Base-by-base conservation (phyloP, 768 basidiomycete species). In the Calocera viscosa region DNA sequence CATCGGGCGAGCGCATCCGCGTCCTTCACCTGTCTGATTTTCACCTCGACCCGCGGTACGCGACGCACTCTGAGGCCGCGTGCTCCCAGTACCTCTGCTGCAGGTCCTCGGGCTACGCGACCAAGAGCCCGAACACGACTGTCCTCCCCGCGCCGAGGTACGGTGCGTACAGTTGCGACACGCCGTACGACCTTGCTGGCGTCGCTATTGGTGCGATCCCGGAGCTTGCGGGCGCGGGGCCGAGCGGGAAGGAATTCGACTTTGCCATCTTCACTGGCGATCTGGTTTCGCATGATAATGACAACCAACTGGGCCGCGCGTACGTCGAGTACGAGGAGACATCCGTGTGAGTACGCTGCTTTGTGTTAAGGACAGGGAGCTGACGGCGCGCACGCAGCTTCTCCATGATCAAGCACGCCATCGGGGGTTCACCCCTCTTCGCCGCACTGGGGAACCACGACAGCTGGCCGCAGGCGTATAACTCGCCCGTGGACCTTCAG, bases 1-100 rank as follows among this genome's bases (percentile, higher is more conserved):
- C 81, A 16, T 87, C 83, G 49, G 88, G 88, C 17, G 75, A 87
- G 71, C 79, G 83, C 39, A 76, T 89, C 49, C 89, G 88, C 72
- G 84, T 90, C 0, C 75, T 91, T 66, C 89, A 90, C 72, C 65
- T 91, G n/a, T 88, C 87, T 0, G 89, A 90, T 71, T 78, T 88
- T 66, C 89, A 90, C 73, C 75, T 91, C 64, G 89, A 90, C 74
- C 86, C 88, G 40, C 81, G 68, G 26, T 70, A 70, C 60, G 53
- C 68, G 22, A 70, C 70, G 12, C 66, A 66, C 12, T 65, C 70
- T 22, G 70, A 70, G 64, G 70, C 66, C 16, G 67, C 68, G 39
- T 70, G 70, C 41, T 67, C 68, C 7, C 69, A 68, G 24, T 66
- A 67, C 47, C 40, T 69, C 24, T 70, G 70, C 63, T 70, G 70